Evolutionary conservation across 2,329 filamentous ascomycete species (phyloP).

Genomic region (Cladosporium sp.): DNA sequence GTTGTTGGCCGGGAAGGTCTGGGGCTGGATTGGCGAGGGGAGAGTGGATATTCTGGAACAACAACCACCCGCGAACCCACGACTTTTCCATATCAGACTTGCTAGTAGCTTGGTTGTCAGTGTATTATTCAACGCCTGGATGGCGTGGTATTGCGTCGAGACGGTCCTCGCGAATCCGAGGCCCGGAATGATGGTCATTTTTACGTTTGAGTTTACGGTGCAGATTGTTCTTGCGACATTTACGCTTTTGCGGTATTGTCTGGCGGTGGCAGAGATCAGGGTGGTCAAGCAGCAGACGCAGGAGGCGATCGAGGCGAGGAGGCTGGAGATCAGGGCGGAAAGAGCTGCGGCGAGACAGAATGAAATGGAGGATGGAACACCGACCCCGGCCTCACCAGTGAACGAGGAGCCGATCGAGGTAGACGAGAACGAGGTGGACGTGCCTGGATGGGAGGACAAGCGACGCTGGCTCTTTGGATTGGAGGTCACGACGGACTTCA

Average conservation of each 20-base stretch:
- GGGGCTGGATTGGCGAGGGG: slow-evolving; percentile 97
- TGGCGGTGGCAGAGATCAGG: slow-evolving; percentile 70
- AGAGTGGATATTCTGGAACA: slow-evolving; percentile 92
- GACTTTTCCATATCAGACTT: slow-evolving; percentile 78
- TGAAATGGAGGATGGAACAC: slow-evolving; percentile 31
- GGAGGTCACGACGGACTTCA: slow-evolving; percentile 73
- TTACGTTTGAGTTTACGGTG: slow-evolving; percentile 94
- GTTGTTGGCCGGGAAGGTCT: slow-evolving; percentile 88
- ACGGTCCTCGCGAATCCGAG: slow-evolving; percentile 79
- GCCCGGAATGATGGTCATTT: slow-evolving; percentile 99
- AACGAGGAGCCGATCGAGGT: slow-evolving; percentile 56
- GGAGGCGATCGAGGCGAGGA: slow-evolving; percentile 61
- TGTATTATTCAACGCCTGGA: slow-evolving; percentile 68
- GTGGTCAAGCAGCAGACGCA: slow-evolving; percentile 70
- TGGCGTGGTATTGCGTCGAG: slow-evolving; percentile 74
- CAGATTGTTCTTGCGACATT: slow-evolving; percentile 73
- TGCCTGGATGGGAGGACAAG: slow-evolving; percentile 94
- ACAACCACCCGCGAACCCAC: slow-evolving; percentile 82
- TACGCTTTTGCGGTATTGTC: slow-evolving; percentile 68
- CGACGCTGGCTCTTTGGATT: slow-evolving; percentile 86
- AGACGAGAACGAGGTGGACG: slow-evolving; percentile 90
- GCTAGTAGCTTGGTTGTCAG: slow-evolving; percentile 73
- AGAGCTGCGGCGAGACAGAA: slow-evolving; percentile 44
- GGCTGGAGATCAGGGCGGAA: slow-evolving; percentile 55
- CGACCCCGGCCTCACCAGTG: slow-evolving; percentile 43